Evolutionary conservation across 306 rosid genomes (phyloP).

Genomic region (Dalbergia cultrata): DNA sequence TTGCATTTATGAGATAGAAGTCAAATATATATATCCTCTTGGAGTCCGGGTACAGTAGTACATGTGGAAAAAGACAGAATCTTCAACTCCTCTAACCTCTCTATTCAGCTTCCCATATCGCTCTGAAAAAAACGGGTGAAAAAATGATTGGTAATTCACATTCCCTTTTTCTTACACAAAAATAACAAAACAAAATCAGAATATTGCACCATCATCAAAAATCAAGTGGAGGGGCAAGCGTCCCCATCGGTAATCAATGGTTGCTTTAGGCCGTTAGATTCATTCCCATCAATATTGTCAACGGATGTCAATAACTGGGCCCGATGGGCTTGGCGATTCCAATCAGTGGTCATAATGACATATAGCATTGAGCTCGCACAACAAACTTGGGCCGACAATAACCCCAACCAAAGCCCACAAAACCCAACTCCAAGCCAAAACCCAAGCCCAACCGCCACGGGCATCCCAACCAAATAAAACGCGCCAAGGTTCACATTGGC

Average conservation of each 20-base stretch:
- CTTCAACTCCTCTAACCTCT: slow-evolving; percentile 8
- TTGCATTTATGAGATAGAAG: neutral
- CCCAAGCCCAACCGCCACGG: slow-evolving; percentile 88
- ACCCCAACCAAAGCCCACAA: slow-evolving; percentile 90
- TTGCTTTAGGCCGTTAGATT: slow-evolving; percentile 38
- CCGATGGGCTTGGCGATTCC: slow-evolving; percentile 75
- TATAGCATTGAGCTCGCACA: slow-evolving; percentile 90
- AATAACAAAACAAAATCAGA: slow-evolving; percentile 19
- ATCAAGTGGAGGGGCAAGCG: slow-evolving; percentile 13
- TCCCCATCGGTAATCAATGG: slow-evolving; percentile 54
- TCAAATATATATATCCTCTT: neutral
- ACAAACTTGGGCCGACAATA: slow-evolving; percentile 83
- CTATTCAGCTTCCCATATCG: neutral
- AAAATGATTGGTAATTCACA: slow-evolving; percentile 37
- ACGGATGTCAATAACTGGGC: slow-evolving; percentile 59
- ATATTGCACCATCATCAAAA: slow-evolving; percentile 16
- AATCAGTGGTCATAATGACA: slow-evolving; percentile 80
- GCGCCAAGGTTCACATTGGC: slow-evolving; percentile 86
- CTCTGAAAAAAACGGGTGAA: neutral
- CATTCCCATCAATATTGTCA: slow-evolving; percentile 16
- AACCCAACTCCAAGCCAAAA: slow-evolving; percentile 70
- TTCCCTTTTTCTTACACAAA: slow-evolving; percentile 18
- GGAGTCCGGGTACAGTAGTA: neutral
- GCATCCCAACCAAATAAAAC: slow-evolving; percentile 90
- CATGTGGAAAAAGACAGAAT: neutral